Conservation (phyloP, 495 filamentous ascomycete species). For the Tuber brumale region DNA sequence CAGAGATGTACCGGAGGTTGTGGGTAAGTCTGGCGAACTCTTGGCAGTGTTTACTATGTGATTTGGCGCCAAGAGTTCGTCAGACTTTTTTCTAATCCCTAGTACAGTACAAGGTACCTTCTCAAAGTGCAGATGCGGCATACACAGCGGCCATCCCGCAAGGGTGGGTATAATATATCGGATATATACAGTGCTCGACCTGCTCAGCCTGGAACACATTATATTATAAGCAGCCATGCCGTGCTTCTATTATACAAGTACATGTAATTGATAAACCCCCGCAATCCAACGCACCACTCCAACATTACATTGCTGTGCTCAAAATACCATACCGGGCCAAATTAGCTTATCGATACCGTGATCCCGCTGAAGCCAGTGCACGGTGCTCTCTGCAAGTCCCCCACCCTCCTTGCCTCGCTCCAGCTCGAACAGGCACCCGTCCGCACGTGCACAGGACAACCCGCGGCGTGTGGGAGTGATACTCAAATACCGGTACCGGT, state of each 20-base stretch:
- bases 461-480: background rate
- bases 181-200: background rate
- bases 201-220: background rate
- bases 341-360: background rate
- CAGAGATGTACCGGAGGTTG: background rate
- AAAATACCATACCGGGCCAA: background rate
- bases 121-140: background rate
- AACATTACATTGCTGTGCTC: background rate
- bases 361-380: background rate
- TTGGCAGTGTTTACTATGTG: too few relatives aligned
- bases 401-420: background rate
- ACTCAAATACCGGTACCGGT: background rate
- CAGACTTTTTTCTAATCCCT: too few relatives aligned
- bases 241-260: background rate
- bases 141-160: background rate
- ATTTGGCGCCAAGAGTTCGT: too few relatives aligned
- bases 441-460: background rate
- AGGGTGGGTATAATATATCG: background rate
- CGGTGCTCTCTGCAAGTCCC: background rate
- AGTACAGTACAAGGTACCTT: background rate
- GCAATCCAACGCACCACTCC: background rate
- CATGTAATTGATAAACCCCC: background rate
- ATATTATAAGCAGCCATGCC: background rate
- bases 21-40: too few relatives aligned
- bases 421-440: background rate